Evolutionary conservation across 2,329 filamentous ascomycete species (phyloP).

Genomic region (Phialophora macrospora): DNA sequence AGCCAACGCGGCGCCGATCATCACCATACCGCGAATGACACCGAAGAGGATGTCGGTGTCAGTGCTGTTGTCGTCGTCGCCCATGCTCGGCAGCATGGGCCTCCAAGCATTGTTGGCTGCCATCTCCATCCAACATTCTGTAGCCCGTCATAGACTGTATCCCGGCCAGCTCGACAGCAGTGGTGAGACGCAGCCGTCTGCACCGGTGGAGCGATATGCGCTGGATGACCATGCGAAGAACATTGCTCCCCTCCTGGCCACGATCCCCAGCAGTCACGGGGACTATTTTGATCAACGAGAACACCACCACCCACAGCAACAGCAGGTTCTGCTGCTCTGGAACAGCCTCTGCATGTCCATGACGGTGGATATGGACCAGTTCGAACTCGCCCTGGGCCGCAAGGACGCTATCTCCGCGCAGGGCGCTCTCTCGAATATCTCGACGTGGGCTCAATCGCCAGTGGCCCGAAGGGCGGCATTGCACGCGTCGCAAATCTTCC

Average conservation of each 20-base stretch:
- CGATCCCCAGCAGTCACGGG: not conserved
- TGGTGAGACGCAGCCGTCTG: not conserved
- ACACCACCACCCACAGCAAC: not conserved
- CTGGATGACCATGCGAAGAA: not conserved
- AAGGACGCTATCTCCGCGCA: not conserved
- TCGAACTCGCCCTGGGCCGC: conserved; percentile 18
- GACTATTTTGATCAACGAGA: conserved; percentile 1
- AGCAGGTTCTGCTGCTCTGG: conserved; percentile 8
- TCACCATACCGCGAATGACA: conserved; percentile 1
- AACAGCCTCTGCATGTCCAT: conserved; percentile 19
- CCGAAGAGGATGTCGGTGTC: not conserved
- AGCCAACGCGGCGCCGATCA: not conserved
- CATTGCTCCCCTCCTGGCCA: not conserved
- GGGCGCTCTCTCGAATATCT: conserved; percentile 54
- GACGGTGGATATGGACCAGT: conserved; percentile 12
- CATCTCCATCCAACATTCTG: not conserved
- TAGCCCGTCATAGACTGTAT: not conserved
- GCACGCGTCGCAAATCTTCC: conserved; percentile 59
- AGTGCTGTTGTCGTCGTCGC: not conserved
- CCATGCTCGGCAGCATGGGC: not conserved
- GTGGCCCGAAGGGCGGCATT: conserved; percentile 56
- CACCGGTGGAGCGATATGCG: not conserved
- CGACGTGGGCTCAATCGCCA: conserved; percentile 56
- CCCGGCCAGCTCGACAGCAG: not conserved
- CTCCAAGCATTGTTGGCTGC: not conserved